Evolutionary conservation across 2,329 filamentous ascomycete species (phyloP).

Genomic region (Orbilia brochopaga): DNA sequence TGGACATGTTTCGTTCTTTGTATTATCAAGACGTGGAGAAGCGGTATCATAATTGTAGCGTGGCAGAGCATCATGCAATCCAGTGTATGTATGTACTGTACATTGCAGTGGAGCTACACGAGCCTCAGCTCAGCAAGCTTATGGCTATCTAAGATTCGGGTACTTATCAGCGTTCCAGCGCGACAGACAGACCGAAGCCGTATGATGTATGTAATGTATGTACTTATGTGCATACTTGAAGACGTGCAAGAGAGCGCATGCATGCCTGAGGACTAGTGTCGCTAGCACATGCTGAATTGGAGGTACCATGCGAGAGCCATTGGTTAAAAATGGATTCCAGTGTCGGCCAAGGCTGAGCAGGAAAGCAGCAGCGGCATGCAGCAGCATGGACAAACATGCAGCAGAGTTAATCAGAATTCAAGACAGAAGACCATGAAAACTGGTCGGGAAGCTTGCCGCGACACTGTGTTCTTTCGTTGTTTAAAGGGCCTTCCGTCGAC

Average conservation of each 20-base stretch:
- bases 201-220: no score
- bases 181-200: no score
- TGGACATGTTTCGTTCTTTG: neutral
- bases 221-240: no score
- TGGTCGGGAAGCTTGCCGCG: conserved; percentile 3
- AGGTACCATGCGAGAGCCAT: conserved; percentile 43
- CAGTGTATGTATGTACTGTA: no score
- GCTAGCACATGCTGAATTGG: conserved; percentile 47
- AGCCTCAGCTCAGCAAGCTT: no score
- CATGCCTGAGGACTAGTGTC: conserved; percentile 10
- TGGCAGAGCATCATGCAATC: no score
- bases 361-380: neutral
- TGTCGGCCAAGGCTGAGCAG: conserved; percentile 22
- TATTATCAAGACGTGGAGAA: neutral
- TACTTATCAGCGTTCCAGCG: neutral
- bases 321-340: conserved; percentile 46
- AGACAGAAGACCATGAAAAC: neutral
- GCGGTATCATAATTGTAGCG: neutral
- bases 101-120: no score
- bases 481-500: neutral
- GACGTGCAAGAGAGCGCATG: neutral
- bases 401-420: neutral
- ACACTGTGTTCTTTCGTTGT: conserved; percentile 1
- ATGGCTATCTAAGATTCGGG: conserved; percentile 3
- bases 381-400: conserved; percentile 9